These are phyloP conservation scores for Agastache rugosa DNA, from an alignment of 257 asterid species.

Conservation along the genomic window DNA sequence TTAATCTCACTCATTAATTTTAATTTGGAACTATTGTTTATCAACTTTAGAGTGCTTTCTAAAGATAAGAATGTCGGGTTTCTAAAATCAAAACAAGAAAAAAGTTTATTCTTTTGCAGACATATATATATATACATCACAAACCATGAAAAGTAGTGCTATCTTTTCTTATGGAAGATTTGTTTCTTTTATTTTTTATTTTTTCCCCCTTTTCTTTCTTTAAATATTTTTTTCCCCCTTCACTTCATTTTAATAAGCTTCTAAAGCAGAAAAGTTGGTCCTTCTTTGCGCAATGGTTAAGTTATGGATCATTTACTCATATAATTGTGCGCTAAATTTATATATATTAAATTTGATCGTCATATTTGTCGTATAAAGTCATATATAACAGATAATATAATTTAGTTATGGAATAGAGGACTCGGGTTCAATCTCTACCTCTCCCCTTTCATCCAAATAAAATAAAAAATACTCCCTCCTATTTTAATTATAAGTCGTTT, in stretches of 20 bases:
- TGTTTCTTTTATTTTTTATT: slow-evolving; percentile 27
- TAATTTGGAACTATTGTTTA: slow-evolving; percentile 37
- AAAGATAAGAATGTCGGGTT: slow-evolving; percentile 73
- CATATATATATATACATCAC: slow-evolving; percentile 64
- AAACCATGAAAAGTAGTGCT: slow-evolving; percentile 61
- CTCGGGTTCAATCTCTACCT: no score
- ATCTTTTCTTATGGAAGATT: slow-evolving; percentile 36
- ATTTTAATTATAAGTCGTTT: no score
- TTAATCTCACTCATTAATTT: neutral
- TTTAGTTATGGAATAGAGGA: no score
- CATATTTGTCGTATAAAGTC: no score
- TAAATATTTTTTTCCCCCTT: neutral
- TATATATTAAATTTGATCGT: neutral
- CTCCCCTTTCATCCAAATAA: no score
- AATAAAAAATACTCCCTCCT: no score
- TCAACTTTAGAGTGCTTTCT: slow-evolving; percentile 54
- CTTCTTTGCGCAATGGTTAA: slow-evolving; percentile 39
- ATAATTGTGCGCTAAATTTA: neutral
- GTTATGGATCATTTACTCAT: slow-evolving; percentile 39
- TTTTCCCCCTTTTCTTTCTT: neutral
- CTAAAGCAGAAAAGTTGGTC: slow-evolving; percentile 32
- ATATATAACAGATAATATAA: no score
- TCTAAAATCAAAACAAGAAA: slow-evolving; percentile 56
- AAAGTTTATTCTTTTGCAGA: slow-evolving; percentile 56
- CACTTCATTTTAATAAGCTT: slow-evolving; percentile 28